Evolutionary conservation across 306 rosid species (phyloP).

Genomic region (Mucuna pruriens): DNA sequence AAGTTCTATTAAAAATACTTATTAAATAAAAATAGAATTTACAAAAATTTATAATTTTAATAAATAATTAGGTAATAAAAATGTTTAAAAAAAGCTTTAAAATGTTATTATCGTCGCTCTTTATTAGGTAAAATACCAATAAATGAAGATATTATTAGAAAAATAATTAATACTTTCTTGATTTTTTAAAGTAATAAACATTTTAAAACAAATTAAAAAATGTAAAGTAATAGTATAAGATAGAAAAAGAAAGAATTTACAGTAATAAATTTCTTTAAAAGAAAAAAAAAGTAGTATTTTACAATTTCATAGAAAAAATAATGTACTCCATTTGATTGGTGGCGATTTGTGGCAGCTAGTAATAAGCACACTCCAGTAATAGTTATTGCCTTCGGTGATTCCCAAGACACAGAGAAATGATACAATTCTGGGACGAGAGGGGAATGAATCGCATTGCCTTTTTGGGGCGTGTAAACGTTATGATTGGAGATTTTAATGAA

Average conservation of each 20-base stretch:
- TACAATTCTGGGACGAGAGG: constrained; percentile 20
- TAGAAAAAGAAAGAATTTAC: too few species aligned
- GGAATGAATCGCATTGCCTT: constrained; percentile 25
- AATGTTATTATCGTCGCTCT: too few species aligned
- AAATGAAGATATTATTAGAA: background rate
- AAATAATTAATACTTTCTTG: background rate
- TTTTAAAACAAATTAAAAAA: background rate
- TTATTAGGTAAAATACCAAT: background rate
- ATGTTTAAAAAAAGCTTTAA: too few species aligned
- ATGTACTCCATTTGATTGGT: background rate
- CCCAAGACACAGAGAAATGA: constrained; percentile 42
- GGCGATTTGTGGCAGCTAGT: constrained; percentile 46
- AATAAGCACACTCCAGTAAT: background rate
- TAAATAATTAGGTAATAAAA: too few species aligned
- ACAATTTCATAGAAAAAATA: too few species aligned
- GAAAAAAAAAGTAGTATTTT: too few species aligned
- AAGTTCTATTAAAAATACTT: too few species aligned
- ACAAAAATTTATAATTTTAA: too few species aligned
- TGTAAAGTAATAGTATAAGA: too few species aligned
- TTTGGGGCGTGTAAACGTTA: constrained; percentile 40
- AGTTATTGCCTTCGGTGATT: constrained; percentile 48
- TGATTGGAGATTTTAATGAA: constrained; percentile 39
- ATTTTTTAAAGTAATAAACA: background rate
- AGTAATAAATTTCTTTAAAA: too few species aligned
- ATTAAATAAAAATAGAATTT: too few species aligned